Percentiles rank a stretch among this genome's conserved stretches.
Evolutionary conservation across 805 yeast genomes (phyloP).

Genomic region (Starmerella sp.): DNA sequence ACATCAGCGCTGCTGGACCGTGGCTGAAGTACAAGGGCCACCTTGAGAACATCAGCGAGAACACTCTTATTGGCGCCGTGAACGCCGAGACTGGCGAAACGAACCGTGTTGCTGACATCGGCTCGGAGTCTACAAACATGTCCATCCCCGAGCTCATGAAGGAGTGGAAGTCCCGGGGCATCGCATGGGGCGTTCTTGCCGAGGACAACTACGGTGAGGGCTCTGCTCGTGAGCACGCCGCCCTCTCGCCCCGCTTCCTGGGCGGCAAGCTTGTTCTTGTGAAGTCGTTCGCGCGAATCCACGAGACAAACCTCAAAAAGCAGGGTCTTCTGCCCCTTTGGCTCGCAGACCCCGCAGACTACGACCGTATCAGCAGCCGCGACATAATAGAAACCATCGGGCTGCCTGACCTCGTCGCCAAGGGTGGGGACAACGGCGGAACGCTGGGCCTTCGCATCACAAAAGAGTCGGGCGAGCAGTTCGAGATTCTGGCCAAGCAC

Average conservation of each 20-base stretch:
- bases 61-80: conserved; percentile 93
- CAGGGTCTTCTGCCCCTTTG: conserved; percentile 96
- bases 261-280: conserved; percentile 84
- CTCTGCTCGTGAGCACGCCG: conserved; percentile 98
- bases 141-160: conserved; percentile 95
- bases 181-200: conserved; percentile 92
- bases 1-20: conserved; percentile 96
- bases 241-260: conserved; percentile 84
- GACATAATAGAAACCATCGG: conserved; percentile 69
- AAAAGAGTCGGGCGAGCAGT: conserved; percentile 56
- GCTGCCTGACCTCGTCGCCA: conserved; percentile 62
- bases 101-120: conserved; percentile 71
- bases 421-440: conserved; percentile 85
- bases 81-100: conserved; percentile 96
- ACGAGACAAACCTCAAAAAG: conserved; percentile 94
- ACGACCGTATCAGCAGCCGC: conserved; percentile 66
- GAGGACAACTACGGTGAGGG: conserved; percentile 99
- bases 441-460: conserved; percentile 57
- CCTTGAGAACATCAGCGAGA: conserved; percentile 85
- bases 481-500: conserved; percentile 69
- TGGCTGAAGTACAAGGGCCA: conserved; percentile 99
- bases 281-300: conserved; percentile 95
- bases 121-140: conserved; percentile 51
- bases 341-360: conserved; percentile 81
- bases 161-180: conserved; percentile 75